phyloP scores from a whole-genome alignment of 768 basidiomycete species.

The Rossbeevera mucosa region DNA sequence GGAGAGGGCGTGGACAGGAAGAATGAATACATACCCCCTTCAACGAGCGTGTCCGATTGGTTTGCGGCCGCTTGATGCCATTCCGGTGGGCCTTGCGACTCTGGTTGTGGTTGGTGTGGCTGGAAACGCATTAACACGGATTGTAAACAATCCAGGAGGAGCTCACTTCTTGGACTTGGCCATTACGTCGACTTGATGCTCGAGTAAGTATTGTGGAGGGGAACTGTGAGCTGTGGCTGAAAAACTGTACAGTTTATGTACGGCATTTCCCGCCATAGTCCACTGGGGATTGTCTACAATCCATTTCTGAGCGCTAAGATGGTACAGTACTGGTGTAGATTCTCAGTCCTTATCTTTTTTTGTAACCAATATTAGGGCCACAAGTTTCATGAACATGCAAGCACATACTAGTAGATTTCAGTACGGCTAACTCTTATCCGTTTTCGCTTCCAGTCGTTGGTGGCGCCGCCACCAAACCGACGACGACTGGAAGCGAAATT shows the following conservation, averaged over 20 bases:
- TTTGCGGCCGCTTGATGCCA: conserved; percentile 85
- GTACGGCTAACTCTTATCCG: no score
- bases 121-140: conserved; percentile 28
- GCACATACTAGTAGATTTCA: no score
- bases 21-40: conserved; percentile 73
- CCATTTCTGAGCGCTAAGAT: no score
- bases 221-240: conserved; percentile 35
- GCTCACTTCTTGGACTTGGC: conserved; percentile 97
- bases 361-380: background rate
- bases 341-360: no score
- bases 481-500: background rate
- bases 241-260: conserved; percentile 27
- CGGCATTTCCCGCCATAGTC: conserved; percentile 29
- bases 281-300: no score
- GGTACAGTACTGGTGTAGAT: no score
- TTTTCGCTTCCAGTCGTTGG: background rate
- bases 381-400: no score
- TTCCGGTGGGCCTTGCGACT: conserved; percentile 96
- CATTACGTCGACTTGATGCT: conserved; percentile 54
- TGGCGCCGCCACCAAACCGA: background rate
- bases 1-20: background rate
- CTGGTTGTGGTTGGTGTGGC: conserved; percentile 95
- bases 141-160: conserved; percentile 3
- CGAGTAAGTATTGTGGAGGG: no score
- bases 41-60: conserved; percentile 70